Evolutionary conservation across 106 monocot genomes (phyloP).

Genomic region (Narthecium ossifragum): DNA sequence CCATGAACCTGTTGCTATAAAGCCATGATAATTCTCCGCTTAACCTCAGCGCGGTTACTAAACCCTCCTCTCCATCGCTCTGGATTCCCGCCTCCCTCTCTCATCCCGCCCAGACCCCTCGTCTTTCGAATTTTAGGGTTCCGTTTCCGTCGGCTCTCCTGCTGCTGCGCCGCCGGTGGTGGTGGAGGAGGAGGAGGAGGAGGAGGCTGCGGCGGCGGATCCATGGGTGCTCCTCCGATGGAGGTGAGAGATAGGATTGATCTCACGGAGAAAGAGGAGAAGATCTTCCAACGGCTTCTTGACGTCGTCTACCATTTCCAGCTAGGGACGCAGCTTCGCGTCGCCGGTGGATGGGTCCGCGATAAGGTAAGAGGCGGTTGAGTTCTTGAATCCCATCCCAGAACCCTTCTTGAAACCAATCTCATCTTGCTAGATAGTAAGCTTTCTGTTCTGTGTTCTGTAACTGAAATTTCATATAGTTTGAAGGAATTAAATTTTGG

Average conservation of each 20-base stretch:
- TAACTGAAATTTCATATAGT: background rate
- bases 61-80: background rate
- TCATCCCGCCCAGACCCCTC: slow-evolving; percentile 5
- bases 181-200: background rate
- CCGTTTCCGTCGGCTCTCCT: slow-evolving; percentile 3
- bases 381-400: no score
- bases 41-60: no score
- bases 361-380: no score
- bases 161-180: slow-evolving; percentile 9
- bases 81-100: background rate
- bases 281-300: slow-evolving; percentile 61
- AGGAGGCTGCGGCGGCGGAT: background rate
- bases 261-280: slow-evolving; percentile 65
- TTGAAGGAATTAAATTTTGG: background rate
- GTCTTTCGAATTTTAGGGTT: slow-evolving; percentile 25
- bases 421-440: background rate
- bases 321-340: slow-evolving; percentile 67
- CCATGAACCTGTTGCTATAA: no score
- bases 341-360: slow-evolving; percentile 96
- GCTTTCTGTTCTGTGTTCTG: background rate
- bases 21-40: no score
- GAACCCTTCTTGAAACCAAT: no score
- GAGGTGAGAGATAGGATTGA: slow-evolving; percentile 57
- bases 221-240: slow-evolving; percentile 5
- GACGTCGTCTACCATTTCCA: slow-evolving; percentile 65